Evolutionary conservation across 306 rosid species (phyloP).

Genomic region (Vigna angularis): DNA sequence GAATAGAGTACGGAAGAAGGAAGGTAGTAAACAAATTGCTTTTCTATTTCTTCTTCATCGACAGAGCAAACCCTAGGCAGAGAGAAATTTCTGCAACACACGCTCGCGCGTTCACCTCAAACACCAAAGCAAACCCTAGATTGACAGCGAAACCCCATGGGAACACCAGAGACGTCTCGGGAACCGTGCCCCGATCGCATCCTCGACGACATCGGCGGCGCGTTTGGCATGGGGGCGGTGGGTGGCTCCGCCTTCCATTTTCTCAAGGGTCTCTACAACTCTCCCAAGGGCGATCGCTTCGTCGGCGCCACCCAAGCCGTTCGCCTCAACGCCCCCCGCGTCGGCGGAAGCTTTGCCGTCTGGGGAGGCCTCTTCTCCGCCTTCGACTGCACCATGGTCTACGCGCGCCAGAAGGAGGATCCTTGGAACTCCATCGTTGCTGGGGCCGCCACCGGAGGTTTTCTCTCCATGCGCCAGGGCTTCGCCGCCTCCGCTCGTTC

Average conservation of each 20-base stretch:
- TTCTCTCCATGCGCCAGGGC: conserved; percentile 84
- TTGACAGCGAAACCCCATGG: not conserved
- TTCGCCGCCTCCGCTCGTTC: conserved; percentile 59
- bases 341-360: conserved; percentile 80
- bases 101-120: too few species aligned
- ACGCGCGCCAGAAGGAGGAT: conserved; percentile 77
- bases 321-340: conserved; percentile 74
- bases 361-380: conserved; percentile 85
- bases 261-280: conserved; percentile 68
- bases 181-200: conserved; percentile 88
- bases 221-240: conserved; percentile 83
- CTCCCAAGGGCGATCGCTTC: conserved; percentile 69
- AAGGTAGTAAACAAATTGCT: too few species aligned
- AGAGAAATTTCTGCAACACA: not conserved
- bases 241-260: conserved; percentile 84
- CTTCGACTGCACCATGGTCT: conserved; percentile 78
- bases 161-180: conserved; percentile 76
- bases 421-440: conserved; percentile 86
- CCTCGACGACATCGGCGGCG: conserved; percentile 74
- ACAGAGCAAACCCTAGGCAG: not conserved
- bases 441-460: conserved; percentile 87
- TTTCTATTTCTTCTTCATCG: not conserved
- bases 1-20: too few species aligned
- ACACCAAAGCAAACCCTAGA: not conserved
- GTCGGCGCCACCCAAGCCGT: conserved; percentile 74